Evolutionary conservation across 495 filamentous ascomycete genomes (phyloP), one percentile per base, ranked within the genome.

Genomic region (Hypoxylon trugodes): DNA sequence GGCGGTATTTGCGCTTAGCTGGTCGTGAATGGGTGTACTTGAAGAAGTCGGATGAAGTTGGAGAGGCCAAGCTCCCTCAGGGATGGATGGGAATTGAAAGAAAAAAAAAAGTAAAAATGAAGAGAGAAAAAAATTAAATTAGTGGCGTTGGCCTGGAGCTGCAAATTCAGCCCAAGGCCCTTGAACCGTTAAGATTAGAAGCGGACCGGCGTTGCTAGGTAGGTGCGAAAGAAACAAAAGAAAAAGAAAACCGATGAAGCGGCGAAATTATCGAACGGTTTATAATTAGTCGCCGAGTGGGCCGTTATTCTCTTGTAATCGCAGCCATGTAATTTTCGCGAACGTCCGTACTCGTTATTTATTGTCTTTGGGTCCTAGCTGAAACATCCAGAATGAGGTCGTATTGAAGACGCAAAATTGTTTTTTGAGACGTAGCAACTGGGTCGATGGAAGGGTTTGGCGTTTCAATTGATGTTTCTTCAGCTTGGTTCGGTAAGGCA

Each of bases 81-180:
- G 12, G 18, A 30, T 28, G 10, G 45, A 22, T 26, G 25, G 13
- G 28, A 41, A 28, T n/a, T 32, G 43, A 49, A 43, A 9, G 32
- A 30, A 40, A 24, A 55, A 41, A 26, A 37, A 15, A 36, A 24
- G n/a, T 18, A 28, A 22, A 22, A 12, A 15, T n/a, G 15, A 45
- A 30, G 43, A 42, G 15, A 42, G 24, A 9, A 42, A 33, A 15
- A 37, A 40, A 37, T 7, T 16, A 57, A 41, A 48, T 57, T 61
- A 50, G 63, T 61, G 57, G 57, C 57, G 56, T 51, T 53, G 6
- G 37, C 10, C 8, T 7, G 22, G 38, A 16, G n/a, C 12, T 46
- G 43, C 6, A 41, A 26, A n/a, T 32, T 47, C 22, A 46, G 16
- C 28, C 22, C 1, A 46, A 19, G 21, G 26, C 18, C 37, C n/a